A percentile compares a stretch with the other conserved stretches of the same genome.
These are phyloP conservation scores for Pichia ethanolica DNA, from an alignment of 805 yeast genomes.

Conservation along the genomic window DNA sequence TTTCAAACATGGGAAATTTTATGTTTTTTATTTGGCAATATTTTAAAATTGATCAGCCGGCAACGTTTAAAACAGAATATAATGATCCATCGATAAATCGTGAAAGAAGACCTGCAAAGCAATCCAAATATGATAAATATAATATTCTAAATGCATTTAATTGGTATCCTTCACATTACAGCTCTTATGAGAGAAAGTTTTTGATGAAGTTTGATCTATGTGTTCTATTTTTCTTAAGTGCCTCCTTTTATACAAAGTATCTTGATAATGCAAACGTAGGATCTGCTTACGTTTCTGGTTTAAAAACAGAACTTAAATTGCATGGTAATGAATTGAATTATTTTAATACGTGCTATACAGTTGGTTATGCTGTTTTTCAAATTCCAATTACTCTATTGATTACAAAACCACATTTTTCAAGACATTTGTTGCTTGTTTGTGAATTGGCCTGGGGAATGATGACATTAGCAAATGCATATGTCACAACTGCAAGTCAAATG, in stretches of 20 bases:
- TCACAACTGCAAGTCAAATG: constrained; percentile 39
- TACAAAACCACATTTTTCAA: constrained; percentile 43
- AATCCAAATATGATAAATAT: constrained; percentile 6
- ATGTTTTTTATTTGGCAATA: neutral
- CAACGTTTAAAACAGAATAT: constrained; percentile 11
- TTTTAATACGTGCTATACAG: constrained; percentile 22
- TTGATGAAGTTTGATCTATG: constrained; percentile 12
- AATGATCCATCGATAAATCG: constrained; percentile 11
- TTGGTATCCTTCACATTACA: constrained; percentile 15
- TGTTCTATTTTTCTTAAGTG: constrained; percentile 21
- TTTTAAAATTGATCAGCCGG: constrained; percentile 10
- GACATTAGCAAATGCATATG: constrained; percentile 32
- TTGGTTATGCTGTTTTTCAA: constrained; percentile 54
- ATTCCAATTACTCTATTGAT: constrained; percentile 48
- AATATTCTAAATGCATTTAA: constrained; percentile 12
- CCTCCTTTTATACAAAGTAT: constrained; percentile 44
- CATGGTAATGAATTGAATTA: constrained; percentile 18
- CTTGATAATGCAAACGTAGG: constrained; percentile 49
- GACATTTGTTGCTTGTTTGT: constrained; percentile 40
- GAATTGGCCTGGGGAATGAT: constrained; percentile 39
- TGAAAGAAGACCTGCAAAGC: constrained; percentile 8
- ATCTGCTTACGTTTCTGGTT: constrained; percentile 61
- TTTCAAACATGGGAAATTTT: neutral
- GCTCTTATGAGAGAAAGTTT: constrained; percentile 12
- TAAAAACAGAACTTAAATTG: constrained; percentile 40